Percentiles rank a stretch among this genome's conserved stretches.
These are phyloP conservation scores for Thalassiosira livingstoniorum DNA, from an alignment of 352 stramenopile genomes.

Conservation along the genomic window DNA sequence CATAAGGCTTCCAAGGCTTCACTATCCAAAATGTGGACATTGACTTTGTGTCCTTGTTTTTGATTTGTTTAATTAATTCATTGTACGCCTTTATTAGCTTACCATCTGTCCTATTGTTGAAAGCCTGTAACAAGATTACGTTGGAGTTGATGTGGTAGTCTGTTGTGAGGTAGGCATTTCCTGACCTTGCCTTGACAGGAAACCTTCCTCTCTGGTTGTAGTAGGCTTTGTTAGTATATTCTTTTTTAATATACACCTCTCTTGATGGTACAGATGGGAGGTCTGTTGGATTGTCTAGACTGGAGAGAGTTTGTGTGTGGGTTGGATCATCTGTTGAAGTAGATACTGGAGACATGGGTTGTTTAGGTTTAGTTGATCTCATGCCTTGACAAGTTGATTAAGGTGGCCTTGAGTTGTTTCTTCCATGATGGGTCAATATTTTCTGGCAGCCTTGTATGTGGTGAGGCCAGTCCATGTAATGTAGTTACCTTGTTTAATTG, in stretches of 20 bases:
- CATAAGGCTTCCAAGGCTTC: not conserved
- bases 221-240: conserved; percentile 39
- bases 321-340: too few relatives aligned
- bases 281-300: too few relatives aligned
- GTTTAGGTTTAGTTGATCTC: not conserved
- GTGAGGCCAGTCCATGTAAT: conserved; percentile 16
- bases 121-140: conserved; percentile 57
- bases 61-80: not conserved
- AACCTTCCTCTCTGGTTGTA: conserved; percentile 56
- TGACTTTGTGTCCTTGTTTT: not conserved
- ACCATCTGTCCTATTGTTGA: not conserved
- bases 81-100: conserved; percentile 22
- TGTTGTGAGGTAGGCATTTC: conserved; percentile 57
- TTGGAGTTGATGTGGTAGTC: conserved; percentile 62
- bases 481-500: conserved; percentile 27
- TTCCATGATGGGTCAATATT: conserved; percentile 11
- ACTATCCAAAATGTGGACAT: conserved; percentile 31
- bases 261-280: too few relatives aligned
- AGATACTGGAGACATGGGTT: not conserved
- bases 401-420: too few relatives aligned
- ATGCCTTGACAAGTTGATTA: too few relatives aligned
- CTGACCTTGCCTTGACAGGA: conserved; percentile 32
- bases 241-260: conserved; percentile 1
- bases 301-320: too few relatives aligned
- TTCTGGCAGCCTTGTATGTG: not conserved